phyloP scores from a whole-genome alignment of 768 basidiomycete genomes.

The Phaffia australis region DNA sequence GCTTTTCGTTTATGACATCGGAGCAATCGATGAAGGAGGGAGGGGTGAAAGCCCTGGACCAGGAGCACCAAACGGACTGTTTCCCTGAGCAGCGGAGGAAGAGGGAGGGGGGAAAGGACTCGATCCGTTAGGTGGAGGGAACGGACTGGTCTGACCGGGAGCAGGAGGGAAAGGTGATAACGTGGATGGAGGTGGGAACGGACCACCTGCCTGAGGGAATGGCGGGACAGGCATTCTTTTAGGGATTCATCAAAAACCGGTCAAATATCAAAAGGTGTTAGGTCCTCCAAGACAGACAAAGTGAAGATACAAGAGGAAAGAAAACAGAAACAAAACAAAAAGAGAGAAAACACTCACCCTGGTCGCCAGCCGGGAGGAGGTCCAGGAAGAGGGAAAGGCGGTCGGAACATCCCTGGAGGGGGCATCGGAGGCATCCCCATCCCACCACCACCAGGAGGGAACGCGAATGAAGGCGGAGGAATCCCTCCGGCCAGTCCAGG shows the following conservation, averaged over 20 bases:
- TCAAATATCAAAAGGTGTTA: not conserved
- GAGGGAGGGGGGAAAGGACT: no score
- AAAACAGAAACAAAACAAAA: not conserved
- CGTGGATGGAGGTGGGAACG: not conserved
- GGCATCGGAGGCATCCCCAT: not conserved
- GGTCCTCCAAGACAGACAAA: not conserved
- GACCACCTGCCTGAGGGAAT: slow-evolving; percentile 6
- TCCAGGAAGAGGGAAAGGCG: slow-evolving; percentile 10
- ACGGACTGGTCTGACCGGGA: not conserved
- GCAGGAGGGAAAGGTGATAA: not conserved
- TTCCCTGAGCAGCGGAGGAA: no score
- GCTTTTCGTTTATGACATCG: no score
- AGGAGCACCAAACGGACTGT: not conserved
- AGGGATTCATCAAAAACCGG: not conserved
- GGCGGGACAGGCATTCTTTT: slow-evolving; percentile 13
- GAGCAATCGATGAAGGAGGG: not conserved
- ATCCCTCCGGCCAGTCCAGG: slow-evolving; percentile 27
- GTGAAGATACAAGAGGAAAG: not conserved
- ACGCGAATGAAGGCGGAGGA: no score
- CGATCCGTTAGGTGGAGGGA: not conserved
- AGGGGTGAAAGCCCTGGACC: slow-evolving; percentile 6
- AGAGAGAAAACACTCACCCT: slow-evolving; percentile 1
- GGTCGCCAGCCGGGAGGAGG: slow-evolving; percentile 24
- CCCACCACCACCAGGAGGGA: no score
- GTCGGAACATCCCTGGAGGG: not conserved